Conservation (phyloP, 2,329 filamentous ascomycete species). For the Claviceps monticola region DNA sequence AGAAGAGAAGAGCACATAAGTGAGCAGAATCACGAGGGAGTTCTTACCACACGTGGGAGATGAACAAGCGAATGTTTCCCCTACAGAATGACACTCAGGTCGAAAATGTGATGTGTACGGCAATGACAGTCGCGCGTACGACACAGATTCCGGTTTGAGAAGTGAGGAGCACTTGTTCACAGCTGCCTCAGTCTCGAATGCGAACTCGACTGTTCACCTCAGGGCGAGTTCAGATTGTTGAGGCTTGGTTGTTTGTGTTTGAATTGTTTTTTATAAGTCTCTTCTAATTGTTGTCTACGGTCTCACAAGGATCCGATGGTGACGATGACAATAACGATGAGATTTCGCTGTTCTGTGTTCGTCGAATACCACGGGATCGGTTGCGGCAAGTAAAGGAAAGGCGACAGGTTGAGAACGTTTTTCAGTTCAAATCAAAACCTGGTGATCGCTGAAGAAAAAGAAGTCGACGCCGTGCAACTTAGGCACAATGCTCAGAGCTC, state of each 20-base stretch:
- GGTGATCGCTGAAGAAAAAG: slow-evolving; percentile 12
- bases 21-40: background rate
- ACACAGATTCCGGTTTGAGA: slow-evolving; percentile 2
- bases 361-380: slow-evolving; percentile 22
- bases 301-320: slow-evolving; percentile 20
- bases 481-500: slow-evolving; percentile 5
- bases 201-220: slow-evolving; percentile 15
- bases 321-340: slow-evolving; percentile 18
- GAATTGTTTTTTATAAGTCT: slow-evolving; percentile 9
- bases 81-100: slow-evolving; percentile 33
- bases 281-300: slow-evolving; percentile 24
- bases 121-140: slow-evolving; percentile 10
- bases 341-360: slow-evolving; percentile 20
- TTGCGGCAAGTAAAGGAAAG: slow-evolving; percentile 16
- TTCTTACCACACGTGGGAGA: slow-evolving; percentile 66
- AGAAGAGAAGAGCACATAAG: background rate
- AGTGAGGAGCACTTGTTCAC: background rate
- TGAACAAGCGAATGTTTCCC: slow-evolving; percentile 98
- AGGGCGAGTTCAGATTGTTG: slow-evolving; percentile 14
- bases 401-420: slow-evolving; percentile 26
- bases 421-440: slow-evolving; percentile 25
- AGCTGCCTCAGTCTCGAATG: slow-evolving; percentile 3
- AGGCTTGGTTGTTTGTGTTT: slow-evolving; percentile 4
- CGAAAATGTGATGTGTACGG: slow-evolving; percentile 9
- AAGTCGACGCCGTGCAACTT: slow-evolving; percentile 14